Evolutionary conservation across 495 filamentous ascomycete genomes (phyloP), one percentile per base, ranked within the genome.

Genomic region (Penicillium cinerascens): DNA sequence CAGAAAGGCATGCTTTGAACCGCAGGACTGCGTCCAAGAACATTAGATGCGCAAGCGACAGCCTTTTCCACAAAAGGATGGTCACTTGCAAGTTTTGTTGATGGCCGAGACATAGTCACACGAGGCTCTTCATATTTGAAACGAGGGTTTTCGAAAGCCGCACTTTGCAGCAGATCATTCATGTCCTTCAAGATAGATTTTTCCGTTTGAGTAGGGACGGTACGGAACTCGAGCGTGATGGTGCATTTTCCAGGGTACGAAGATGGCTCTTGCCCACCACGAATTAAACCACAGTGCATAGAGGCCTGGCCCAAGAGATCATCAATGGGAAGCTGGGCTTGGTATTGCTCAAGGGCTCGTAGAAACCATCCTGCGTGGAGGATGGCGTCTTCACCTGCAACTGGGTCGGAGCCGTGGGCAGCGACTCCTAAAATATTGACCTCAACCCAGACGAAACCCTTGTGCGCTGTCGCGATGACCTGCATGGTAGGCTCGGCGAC

Each of bases 371-470:
- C 75, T 13, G 75, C 63, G 8, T 69, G 60, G 3, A 70, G 51
- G 37, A 79, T 79, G 2, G 75, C 70, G 51, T 79, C 76, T 17
- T 67, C 48, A 8, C 75, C 76, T 1, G 61, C 44, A 7, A 61
- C 51, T 18, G 71, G 68, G 10, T 72, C 54, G 0, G 76, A 79
- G 5, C 76, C 76, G 42, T 79, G 76, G 2, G 74, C 71, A 27
- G 76, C 75, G 16, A 71, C 59, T 29, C 76, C 76, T 8, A 67
- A 54, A 5, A 78, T 69, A 23, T 74, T 64, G 6, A 79, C 55
- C 36, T 79, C 68, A 8, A 77, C 59, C 74, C 75, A 77, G 2
- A 76, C 58, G 38, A 78, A 78, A 0, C 76, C 76, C 39, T 79
- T 77, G 45, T 79, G 75, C 1, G 74, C 72, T 29, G 64, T 67